Conservation (phyloP, 1,139 yeast genomes). For the Debaryomyces nepalensis region DNA sequence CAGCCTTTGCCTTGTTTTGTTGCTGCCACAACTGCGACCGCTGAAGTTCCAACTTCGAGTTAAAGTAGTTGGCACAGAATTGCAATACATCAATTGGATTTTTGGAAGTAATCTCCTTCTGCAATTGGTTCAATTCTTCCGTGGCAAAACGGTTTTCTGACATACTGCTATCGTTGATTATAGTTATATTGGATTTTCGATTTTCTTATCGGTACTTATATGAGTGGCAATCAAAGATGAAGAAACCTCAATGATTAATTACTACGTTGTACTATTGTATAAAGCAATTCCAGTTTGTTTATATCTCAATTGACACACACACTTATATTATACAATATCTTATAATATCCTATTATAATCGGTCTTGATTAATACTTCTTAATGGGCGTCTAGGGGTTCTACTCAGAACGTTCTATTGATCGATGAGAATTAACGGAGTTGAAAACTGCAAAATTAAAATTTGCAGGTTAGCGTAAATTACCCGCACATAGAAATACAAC, state of each 20-base stretch:
- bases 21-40: conserved; percentile 59
- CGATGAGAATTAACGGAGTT: conserved; percentile 5
- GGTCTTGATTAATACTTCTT: neutral
- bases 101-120: conserved; percentile 61
- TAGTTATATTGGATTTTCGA: neutral
- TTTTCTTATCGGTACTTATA: neutral
- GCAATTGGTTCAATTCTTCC: conserved; percentile 65
- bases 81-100: conserved; percentile 73
- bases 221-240: conserved; percentile 1
- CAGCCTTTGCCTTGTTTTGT: conserved; percentile 54
- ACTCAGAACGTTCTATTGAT: neutral
- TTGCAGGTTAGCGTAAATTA: neutral
- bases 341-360: conserved; percentile 1
- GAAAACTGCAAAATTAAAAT: neutral
- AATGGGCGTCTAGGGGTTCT: neutral
- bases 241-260: neutral
- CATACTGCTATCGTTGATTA: neutral
- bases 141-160: conserved; percentile 15
- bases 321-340: too few relatives aligned
- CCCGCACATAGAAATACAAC: too few relatives aligned
- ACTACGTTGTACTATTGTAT: conserved; percentile 5
- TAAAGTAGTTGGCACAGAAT: conserved; percentile 76
- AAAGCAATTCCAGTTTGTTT: conserved; percentile 2
- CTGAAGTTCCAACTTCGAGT: conserved; percentile 62
- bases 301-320: conserved; percentile 2